Evolutionary conservation across 371 early-diverging fungal genomes (phyloP).

Genomic region (Mucor sp.): DNA sequence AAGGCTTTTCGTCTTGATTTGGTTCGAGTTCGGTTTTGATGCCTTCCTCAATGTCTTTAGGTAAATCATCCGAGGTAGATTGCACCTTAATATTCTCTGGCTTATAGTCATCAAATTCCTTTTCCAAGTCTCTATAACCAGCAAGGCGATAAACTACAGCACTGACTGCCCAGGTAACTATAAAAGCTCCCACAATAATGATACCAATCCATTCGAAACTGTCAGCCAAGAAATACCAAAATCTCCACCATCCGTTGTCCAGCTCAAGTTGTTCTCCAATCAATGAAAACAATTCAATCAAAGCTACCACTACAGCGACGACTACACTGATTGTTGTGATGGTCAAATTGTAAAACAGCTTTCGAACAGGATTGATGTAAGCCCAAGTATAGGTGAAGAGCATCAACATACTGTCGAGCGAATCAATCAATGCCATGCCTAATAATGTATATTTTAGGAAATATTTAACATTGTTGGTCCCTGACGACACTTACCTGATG

Average conservation of each 20-base stretch:
- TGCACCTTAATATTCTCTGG: constrained; percentile 12
- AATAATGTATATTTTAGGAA: background rate
- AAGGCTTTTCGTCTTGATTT: background rate
- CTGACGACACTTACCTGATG: constrained; percentile 45
- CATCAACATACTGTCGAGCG: constrained; percentile 70
- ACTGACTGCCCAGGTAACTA: constrained; percentile 51
- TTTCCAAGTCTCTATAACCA: constrained; percentile 49
- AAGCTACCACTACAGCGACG: constrained; percentile 60
- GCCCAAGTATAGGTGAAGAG: constrained; percentile 66
- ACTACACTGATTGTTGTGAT: constrained; percentile 63
- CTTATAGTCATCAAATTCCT: constrained; percentile 31
- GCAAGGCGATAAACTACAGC: constrained; percentile 43
- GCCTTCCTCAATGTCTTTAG: constrained; percentile 18
- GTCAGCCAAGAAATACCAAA: constrained; percentile 49
- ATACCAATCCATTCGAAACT: constrained; percentile 61
- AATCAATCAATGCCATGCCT: constrained; percentile 69
- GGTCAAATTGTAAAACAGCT: constrained; percentile 65
- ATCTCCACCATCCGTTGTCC: constrained; percentile 62
- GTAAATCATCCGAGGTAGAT: background rate
- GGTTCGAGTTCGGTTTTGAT: background rate
- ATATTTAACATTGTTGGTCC: background rate
- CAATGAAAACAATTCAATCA: constrained; percentile 55
- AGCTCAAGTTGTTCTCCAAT: constrained; percentile 48
- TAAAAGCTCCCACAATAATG: constrained; percentile 53
- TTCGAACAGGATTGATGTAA: constrained; percentile 60